Evolutionary conservation across 306 rosid genomes (phyloP).

Genomic region (Quercus ilex): DNA sequence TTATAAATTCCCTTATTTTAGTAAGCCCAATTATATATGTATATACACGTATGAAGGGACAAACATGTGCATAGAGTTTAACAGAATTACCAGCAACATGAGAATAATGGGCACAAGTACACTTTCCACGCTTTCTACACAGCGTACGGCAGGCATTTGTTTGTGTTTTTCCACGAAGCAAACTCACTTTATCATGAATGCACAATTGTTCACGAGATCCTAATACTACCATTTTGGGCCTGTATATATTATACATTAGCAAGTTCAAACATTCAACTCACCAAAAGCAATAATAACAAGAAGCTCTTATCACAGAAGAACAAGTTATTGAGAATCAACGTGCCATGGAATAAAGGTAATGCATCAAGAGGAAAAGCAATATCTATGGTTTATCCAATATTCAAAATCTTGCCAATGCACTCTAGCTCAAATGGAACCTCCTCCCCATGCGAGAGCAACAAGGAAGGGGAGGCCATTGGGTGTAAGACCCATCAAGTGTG

Average conservation of each 20-base stretch:
- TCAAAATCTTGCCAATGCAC: not conserved
- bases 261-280: not conserved
- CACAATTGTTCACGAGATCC: slow-evolving; percentile 97
- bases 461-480: too few species aligned
- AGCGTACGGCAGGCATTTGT: slow-evolving; percentile 67
- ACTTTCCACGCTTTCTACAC: slow-evolving; percentile 53
- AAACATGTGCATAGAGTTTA: not conserved
- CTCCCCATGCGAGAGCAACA: too few species aligned
- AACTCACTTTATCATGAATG: slow-evolving; percentile 81
- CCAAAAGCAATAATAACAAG: not conserved
- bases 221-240: slow-evolving; percentile 89
- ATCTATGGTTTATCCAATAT: not conserved
- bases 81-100: slow-evolving; percentile 49
- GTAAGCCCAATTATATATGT: not conserved
- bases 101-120: slow-evolving; percentile 43
- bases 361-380: not conserved
- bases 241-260: slow-evolving; percentile 27
- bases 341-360: not conserved
- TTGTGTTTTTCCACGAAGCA: slow-evolving; percentile 70
- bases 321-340: not conserved
- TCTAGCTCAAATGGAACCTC: too few species aligned
- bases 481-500: too few species aligned
- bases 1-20: not conserved
- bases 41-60: not conserved
- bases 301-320: not conserved